Percentiles rank a stretch among this genome's conserved stretches.
These are phyloP conservation scores for Trametes gibbosa DNA, from an alignment of 768 basidiomycete genomes.

Conservation along the genomic window DNA sequence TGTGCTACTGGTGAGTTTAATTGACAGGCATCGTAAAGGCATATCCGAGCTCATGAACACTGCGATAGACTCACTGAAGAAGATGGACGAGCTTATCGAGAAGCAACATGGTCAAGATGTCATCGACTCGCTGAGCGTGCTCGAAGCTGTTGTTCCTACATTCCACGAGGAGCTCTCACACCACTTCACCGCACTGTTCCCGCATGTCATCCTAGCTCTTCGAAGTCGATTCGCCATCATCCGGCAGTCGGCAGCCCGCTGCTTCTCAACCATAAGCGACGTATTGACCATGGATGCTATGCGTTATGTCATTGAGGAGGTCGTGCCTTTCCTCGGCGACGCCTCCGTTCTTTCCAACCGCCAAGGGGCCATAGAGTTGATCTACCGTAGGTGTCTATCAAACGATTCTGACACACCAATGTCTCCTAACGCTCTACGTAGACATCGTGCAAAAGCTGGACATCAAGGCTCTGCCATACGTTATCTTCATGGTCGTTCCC, in stretches of 20 bases:
- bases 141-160: constrained; percentile 77
- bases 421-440: constrained; percentile 33
- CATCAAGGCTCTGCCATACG: constrained; percentile 92
- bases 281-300: constrained; percentile 85
- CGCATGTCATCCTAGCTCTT: constrained; percentile 72
- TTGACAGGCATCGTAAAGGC: no score
- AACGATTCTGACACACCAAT: not conserved
- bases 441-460: constrained; percentile 92
- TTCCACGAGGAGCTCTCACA: constrained; percentile 70
- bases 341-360: constrained; percentile 68
- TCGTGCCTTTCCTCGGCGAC: constrained; percentile 83
- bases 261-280: constrained; percentile 84
- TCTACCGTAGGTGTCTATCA: constrained; percentile 79
- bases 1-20: constrained; percentile 58
- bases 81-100: constrained; percentile 65
- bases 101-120: constrained; percentile 83
- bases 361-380: constrained; percentile 87
- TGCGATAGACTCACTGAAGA: constrained; percentile 46
- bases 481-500: constrained; percentile 95
- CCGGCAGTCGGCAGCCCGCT: constrained; percentile 81
- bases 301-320: constrained; percentile 81
- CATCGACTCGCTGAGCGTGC: constrained; percentile 87
- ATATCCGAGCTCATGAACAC: no score
- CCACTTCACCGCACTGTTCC: constrained; percentile 70
- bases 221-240: constrained; percentile 88